A percentile compares a stretch with the other conserved stretches of the same genome.
Conservation (phyloP, 2,329 filamentous ascomycete genomes). For the Aspergillus uvarum region DNA sequence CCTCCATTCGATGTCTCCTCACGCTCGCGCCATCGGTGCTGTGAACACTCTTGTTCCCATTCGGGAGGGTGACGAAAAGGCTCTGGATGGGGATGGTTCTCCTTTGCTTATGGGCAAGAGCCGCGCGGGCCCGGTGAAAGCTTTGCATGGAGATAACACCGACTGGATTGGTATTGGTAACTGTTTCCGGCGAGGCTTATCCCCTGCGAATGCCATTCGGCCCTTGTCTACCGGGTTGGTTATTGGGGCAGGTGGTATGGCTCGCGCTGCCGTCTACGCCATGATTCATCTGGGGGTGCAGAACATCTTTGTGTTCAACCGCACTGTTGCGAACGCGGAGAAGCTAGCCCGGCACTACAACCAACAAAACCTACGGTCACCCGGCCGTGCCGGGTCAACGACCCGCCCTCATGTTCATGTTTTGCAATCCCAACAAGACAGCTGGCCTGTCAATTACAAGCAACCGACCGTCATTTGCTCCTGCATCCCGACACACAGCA, state of each 20-base stretch:
- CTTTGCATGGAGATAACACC: conserved; percentile 75
- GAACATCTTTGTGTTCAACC: conserved; percentile 41
- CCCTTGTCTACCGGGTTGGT: conserved; percentile 58
- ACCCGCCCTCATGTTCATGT: conserved; percentile 28
- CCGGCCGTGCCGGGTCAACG: conserved; percentile 16
- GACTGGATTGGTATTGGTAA: conserved; percentile 79
- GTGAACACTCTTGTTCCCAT: conserved; percentile 75
- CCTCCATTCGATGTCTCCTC: conserved; percentile 66
- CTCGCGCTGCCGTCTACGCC: conserved; percentile 43
- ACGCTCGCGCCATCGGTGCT: conserved; percentile 72
- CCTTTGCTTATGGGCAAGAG: conserved; percentile 59
- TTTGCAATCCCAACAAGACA: conserved; percentile 29
- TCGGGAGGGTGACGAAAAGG: conserved; percentile 54
- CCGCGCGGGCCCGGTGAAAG: conserved; percentile 64
- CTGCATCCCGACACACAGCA: conserved; percentile 39
- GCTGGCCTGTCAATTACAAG: conserved; percentile 35
- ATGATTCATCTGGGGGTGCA: conserved; percentile 41
- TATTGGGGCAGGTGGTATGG: conserved; percentile 59
- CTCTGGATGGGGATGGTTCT: conserved; percentile 58
- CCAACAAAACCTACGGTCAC: conserved; percentile 29
- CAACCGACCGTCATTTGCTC: conserved; percentile 42
- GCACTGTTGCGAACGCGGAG: conserved; percentile 36
- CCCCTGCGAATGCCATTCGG: conserved; percentile 67
- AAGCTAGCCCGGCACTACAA: conserved; percentile 40
- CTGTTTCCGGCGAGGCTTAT: conserved; percentile 69